phyloP scores from a whole-genome alignment of 306 rosid genomes.

The Gynostemma pentaphyllum region DNA sequence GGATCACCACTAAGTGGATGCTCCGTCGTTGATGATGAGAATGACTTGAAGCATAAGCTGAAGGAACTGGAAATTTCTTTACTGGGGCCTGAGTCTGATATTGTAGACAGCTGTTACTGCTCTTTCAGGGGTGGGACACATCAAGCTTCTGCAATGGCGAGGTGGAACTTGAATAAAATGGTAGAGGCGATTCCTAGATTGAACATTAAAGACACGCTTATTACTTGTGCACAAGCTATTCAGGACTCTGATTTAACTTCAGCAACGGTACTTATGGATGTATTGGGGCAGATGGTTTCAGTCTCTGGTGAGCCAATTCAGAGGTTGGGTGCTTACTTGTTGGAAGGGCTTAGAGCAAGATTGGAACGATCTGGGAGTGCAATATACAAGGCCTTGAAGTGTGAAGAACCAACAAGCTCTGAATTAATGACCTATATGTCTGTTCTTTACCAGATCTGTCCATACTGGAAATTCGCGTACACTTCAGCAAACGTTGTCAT shows the following conservation, averaged over 20 bases:
- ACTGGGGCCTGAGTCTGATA: slow-evolving; percentile 61
- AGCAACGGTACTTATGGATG: slow-evolving; percentile 44
- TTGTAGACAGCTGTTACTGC: slow-evolving; percentile 38
- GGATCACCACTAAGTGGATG: slow-evolving; percentile 65
- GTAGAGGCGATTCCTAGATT: slow-evolving; percentile 36
- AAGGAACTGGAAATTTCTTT: slow-evolving; percentile 50
- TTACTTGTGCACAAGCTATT: slow-evolving; percentile 45
- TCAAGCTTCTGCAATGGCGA: slow-evolving; percentile 14
- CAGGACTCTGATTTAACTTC: slow-evolving; percentile 25
- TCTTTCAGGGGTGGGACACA: slow-evolving; percentile 18
- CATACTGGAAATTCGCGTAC: slow-evolving; percentile 75
- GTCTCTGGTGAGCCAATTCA: slow-evolving; percentile 68
- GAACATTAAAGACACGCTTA: slow-evolving; percentile 40
- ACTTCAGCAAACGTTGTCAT: slow-evolving; percentile 54
- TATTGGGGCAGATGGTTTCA: slow-evolving; percentile 67
- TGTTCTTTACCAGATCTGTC: slow-evolving; percentile 45
- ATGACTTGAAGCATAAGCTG: slow-evolving; percentile 41
- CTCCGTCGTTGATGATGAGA: slow-evolving; percentile 44
- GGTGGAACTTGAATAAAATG: slow-evolving; percentile 26
- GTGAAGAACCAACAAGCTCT: slow-evolving; percentile 63
- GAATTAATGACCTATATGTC: slow-evolving; percentile 76
- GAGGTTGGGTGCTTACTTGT: slow-evolving; percentile 84
- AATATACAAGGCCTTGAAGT: slow-evolving; percentile 65
- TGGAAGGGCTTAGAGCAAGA: slow-evolving; percentile 91
- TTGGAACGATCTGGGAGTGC: slow-evolving; percentile 67